Evolutionary conservation across 139 green algal genomes (phyloP), one percentile per base, ranked within the genome.

Genomic region (Microglena sp.): DNA sequence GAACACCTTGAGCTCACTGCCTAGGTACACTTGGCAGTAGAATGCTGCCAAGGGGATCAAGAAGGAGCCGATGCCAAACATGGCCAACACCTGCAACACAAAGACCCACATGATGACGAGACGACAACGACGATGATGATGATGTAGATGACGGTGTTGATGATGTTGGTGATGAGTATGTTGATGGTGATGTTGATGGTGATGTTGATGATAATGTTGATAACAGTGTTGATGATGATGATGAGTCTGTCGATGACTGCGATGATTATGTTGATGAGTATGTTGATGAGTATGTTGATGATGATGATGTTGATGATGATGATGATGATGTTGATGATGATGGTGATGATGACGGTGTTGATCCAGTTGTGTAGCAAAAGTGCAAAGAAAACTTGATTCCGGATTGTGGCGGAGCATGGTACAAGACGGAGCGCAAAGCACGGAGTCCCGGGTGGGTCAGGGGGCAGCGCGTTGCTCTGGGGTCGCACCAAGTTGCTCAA

Each of bases 31-130:
- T 21, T 66, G 69, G 73, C 73, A 80, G 28, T 35, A 62, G 56
- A 75, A 60, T 35, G 74, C 69, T 43, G 60, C 68, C 29, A 80
- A 45, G 24, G 74, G 74, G 15, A 80, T 74, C 60, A 70, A 76
- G 64, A 80, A 80, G 33, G 45, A 68, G 11, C 74, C 74, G 44
- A 80, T 60, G 1, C 74, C 74, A 56, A 80, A 80, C 74, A 80
- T 80, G 64, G 74, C 74, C 53, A 80, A 60, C 53, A 80, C 60
- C 60, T 66, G 35, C 8, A n/a, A 8, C 26, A 22, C 11, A 40
- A 32, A n/a, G n/a, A n/a, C n/a, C n/a, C 18, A 18, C 40, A 50
- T 50, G 18, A 50, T 50, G 40, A 50, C 40, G 11, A 50, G 11
- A 11, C 18, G n/a, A n/a, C n/a, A n/a, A n/a, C n/a, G n/a, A n/a